Conservation (phyloP, 169 alveolate species). For the Plasmodium chabaudi region DNA sequence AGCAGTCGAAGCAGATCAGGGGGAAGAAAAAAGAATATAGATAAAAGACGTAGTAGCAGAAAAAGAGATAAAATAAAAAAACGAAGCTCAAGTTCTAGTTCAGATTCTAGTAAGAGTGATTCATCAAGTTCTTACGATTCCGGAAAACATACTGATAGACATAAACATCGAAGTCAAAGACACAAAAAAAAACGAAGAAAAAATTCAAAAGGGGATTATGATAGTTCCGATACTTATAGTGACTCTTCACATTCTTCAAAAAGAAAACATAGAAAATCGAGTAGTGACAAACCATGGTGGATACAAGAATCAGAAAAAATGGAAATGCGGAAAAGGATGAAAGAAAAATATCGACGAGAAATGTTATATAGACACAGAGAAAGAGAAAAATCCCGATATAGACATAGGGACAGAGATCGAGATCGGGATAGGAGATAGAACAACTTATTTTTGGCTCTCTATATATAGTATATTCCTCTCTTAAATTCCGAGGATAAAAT, state of each 20-base stretch:
- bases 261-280: constrained; percentile 32
- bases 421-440: too few species aligned
- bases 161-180: not conserved
- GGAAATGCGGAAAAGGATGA: constrained; percentile 60
- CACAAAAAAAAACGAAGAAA: not conserved
- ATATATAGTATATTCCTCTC: too few species aligned
- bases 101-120: constrained; percentile 22
- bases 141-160: not conserved
- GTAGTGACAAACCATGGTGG: constrained; percentile 68
- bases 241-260: constrained; percentile 29
- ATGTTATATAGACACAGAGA: constrained; percentile 30
- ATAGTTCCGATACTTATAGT: constrained; percentile 20
- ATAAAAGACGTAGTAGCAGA: not conserved
- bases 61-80: not conserved
- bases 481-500: too few species aligned
- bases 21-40: constrained; percentile 2
- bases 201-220: not conserved
- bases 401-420: not conserved
- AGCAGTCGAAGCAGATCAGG: constrained; percentile 14
- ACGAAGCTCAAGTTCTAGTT: constrained; percentile 8
- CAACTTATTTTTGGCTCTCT: too few species aligned
- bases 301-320: constrained; percentile 61
- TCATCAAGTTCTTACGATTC: constrained; percentile 42
- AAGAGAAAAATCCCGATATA: not conserved
- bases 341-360: constrained; percentile 57